Conservation (phyloP, 441 rosid species). For the Erodium texanum region DNA sequence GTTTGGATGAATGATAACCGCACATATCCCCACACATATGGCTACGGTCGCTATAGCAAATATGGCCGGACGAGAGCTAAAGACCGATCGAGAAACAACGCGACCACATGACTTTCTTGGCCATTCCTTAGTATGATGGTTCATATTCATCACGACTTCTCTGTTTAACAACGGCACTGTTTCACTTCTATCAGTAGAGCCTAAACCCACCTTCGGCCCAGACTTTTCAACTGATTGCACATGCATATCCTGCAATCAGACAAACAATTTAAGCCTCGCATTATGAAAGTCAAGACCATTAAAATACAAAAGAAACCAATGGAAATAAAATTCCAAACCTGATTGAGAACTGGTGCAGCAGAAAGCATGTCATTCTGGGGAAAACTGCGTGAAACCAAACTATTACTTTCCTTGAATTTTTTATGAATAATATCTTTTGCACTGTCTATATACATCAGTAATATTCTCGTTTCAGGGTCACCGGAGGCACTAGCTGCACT, state of each 20-base stretch:
- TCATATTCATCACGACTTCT: constrained; percentile 42
- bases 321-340: constrained; percentile 35
- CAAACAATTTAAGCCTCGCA: background rate
- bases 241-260: constrained; percentile 39
- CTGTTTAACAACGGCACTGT: constrained; percentile 41
- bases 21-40: constrained; percentile 64
- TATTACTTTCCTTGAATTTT: constrained; percentile 26
- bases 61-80: constrained; percentile 36
- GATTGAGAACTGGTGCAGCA: constrained; percentile 24
- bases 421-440: constrained; percentile 28
- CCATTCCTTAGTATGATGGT: constrained; percentile 30
- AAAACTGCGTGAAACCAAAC: constrained; percentile 26
- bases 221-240: constrained; percentile 20
- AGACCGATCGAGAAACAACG: constrained; percentile 20
- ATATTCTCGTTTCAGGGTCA: constrained; percentile 36
- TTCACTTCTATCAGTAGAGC: constrained; percentile 24
- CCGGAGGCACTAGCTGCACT: constrained; percentile 24
- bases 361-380: constrained; percentile 25
- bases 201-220: constrained; percentile 19
- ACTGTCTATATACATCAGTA: constrained; percentile 36
- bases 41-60: constrained; percentile 33
- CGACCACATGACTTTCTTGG: constrained; percentile 34
- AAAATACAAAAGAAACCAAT: background rate
- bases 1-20: constrained; percentile 59
- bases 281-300: background rate